Evolutionary conservation across 1,139 yeast species (phyloP), one percentile per base, ranked within the genome.

Genomic region (Hansenula lynferdii): DNA sequence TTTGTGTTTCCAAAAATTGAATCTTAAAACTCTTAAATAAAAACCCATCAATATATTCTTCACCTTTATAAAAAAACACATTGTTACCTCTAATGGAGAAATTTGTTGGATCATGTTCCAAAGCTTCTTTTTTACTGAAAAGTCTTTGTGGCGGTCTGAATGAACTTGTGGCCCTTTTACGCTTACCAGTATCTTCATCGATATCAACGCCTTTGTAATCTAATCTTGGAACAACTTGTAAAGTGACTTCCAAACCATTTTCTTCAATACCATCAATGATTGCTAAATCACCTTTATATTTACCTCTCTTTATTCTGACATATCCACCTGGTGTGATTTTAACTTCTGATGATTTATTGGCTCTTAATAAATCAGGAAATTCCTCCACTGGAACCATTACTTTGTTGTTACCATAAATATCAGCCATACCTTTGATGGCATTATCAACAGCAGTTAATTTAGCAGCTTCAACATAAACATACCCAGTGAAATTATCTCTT

Each of bases 321-420:
- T 90, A 92, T 24, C 90, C 80, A 16, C 98, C 98, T 6, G 96
- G 97, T 28, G 81, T 82, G 28, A 92, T 68, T 53, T 87, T 92
- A 24, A 87, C 85, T 55, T 89, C 97, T 36, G 87, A 77, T 0
- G 95, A 78, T 61, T 85, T 89, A 42, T 83, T 86, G 48, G 95
- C 97, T 56, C 95, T 85, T 59, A 92, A 72, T 55, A 94, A 71
- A 59, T 90, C 95, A 5, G 97, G 96, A 60, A 90, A 85, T 63
- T 92, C 98, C 57, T 87, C 87, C 42, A 92, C 95, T 4, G 98
- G 97, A 31, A 92, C 97, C 48, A 92, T 71, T 34, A 90, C 72
- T 64, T 89, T 86, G 64, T 89, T 86, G 48, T 77, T 71, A 41
- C 81, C 70, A 35, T 65, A 62, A 28, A 92, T 80, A 60, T 89